Percentiles rank a stretch among this genome's conserved stretches.
phyloP scores from a whole-genome alignment of 1,284 basidiomycete species.

The Rhizoctonia solani region DNA sequence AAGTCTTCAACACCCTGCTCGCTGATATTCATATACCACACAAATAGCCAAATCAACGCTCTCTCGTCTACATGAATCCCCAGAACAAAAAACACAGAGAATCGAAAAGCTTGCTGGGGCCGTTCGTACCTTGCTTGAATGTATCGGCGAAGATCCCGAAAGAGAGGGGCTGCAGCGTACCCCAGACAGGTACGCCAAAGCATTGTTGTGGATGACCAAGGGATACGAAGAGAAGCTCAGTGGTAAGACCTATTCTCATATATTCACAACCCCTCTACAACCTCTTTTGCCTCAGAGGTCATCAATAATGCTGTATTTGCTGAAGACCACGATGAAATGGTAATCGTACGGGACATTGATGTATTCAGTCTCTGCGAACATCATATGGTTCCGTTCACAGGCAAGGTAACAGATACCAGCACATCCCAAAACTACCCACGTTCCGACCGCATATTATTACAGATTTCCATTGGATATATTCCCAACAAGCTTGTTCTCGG shows the following conservation, averaged over 20 bases:
- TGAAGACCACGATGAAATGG: slow-evolving; percentile 99
- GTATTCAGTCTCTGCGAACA: slow-evolving; percentile 98
- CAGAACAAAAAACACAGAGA: slow-evolving; percentile 69
- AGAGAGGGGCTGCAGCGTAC: slow-evolving; percentile 90
- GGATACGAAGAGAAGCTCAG: slow-evolving; percentile 95
- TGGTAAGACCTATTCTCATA: slow-evolving; percentile 54
- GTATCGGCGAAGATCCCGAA: slow-evolving; percentile 97
- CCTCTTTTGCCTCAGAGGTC: slow-evolving; percentile 65
- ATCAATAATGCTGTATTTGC: slow-evolving; percentile 99
- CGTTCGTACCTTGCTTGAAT: slow-evolving; percentile 91
- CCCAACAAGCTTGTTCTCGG: slow-evolving; percentile 95
- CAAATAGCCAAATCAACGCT: slow-evolving; percentile 90
- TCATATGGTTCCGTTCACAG: slow-evolving; percentile 97
- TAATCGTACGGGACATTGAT: slow-evolving; percentile 97
- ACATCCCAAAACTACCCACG: too few species aligned
- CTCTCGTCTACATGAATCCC: slow-evolving; percentile 77
- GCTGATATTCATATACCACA: too few species aligned
- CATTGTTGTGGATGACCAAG: slow-evolving; percentile 98
- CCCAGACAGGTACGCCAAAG: slow-evolving; percentile 95
- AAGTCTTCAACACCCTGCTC: too few species aligned
- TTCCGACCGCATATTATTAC: background rate
- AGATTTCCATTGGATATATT: slow-evolving; percentile 87
- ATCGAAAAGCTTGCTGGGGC: slow-evolving; percentile 82
- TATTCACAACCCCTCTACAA: background rate
- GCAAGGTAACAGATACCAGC: slow-evolving; percentile 65